Evolutionary conservation across 768 basidiomycete species (phyloP).

Genomic region (Russula foetens): DNA sequence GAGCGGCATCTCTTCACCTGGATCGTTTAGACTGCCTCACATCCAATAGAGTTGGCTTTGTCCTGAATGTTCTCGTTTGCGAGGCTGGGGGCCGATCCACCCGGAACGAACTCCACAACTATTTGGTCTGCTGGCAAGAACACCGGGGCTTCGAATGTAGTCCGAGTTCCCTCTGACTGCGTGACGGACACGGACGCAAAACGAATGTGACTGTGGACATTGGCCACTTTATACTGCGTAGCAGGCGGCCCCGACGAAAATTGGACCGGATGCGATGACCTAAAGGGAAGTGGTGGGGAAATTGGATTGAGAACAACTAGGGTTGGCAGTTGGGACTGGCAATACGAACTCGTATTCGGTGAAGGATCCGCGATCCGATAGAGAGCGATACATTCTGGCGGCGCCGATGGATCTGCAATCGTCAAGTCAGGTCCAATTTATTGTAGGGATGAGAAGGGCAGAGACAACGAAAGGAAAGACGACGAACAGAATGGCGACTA

Average conservation of each 20-base stretch:
- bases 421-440: background rate
- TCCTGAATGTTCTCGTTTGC: no score
- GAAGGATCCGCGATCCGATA: background rate
- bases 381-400: slow-evolving; percentile 10
- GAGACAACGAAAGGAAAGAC: background rate
- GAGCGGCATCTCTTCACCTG: no score
- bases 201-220: background rate
- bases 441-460: background rate
- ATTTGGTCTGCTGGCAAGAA: background rate
- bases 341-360: slow-evolving; percentile 8
- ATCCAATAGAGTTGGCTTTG: no score
- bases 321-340: background rate
- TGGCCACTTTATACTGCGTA: background rate
- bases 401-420: slow-evolving; percentile 1
- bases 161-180: background rate
- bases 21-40: no score
- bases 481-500: slow-evolving; percentile 2
- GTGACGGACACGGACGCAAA: background rate
- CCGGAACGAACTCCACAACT: no score
- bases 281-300: no score
- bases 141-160: background rate
- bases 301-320: no score
- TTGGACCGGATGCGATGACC: background rate
- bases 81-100: no score
- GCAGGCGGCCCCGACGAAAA: background rate